Conservation (phyloP, 2,329 filamentous ascomycete species). For the Arthrobotrys musiformis region DNA sequence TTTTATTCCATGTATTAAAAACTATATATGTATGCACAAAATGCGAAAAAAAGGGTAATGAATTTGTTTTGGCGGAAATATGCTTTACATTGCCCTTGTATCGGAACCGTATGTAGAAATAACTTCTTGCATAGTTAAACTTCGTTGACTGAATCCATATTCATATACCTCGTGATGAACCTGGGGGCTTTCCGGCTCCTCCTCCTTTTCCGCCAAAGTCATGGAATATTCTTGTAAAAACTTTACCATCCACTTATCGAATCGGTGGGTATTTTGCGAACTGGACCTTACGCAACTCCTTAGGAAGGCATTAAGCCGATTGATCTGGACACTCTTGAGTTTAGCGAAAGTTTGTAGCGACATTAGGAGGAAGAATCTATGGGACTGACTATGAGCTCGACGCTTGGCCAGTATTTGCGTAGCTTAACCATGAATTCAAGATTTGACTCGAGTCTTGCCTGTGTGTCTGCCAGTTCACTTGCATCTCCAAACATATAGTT, state of each 20-base stretch:
- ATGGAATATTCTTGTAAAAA: constrained; percentile 62
- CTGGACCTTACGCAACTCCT: constrained; percentile 60
- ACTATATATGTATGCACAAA: too few species aligned
- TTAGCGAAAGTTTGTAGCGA: background rate
- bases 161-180: background rate
- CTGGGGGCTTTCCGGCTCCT: background rate
- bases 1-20: too few species aligned
- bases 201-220: constrained; percentile 57
- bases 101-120: constrained; percentile 12
- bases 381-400: constrained; percentile 61
- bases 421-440: constrained; percentile 61
- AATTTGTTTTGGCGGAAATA: too few species aligned
- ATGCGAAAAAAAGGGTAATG: too few species aligned
- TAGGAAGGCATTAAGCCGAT: constrained; percentile 61
- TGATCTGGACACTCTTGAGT: constrained; percentile 58
- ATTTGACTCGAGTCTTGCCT: constrained; percentile 60
- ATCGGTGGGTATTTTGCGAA: constrained; percentile 60
- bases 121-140: constrained; percentile 24
- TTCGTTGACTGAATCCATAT: constrained; percentile 15
- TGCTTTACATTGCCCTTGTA: background rate
- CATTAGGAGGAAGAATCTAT: background rate
- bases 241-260: constrained; percentile 60
- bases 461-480: constrained; percentile 60
- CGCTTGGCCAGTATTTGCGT: constrained; percentile 61
- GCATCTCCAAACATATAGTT: constrained; percentile 61